phyloP scores from a whole-genome alignment of 2,329 filamentous ascomycete species.

The Keithomyces neogunnii region DNA sequence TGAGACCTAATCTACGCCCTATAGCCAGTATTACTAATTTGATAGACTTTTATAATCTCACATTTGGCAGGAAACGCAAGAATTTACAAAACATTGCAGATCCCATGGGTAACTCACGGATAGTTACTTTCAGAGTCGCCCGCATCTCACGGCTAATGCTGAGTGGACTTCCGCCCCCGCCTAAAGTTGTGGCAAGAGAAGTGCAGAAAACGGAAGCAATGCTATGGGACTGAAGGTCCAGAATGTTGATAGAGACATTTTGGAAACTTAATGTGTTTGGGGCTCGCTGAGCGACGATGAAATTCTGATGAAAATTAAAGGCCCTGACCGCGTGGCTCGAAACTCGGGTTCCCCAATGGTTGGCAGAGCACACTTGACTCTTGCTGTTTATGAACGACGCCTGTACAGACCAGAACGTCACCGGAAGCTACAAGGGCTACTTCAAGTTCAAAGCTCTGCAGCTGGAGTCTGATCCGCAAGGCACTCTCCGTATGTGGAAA shows the following conservation, averaged over 20 bases:
- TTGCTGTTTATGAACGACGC: constrained; percentile 27
- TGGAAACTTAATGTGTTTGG: no score
- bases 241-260: no score
- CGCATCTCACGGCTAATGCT: constrained; percentile 17
- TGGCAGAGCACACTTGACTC: neutral
- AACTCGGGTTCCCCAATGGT: constrained; percentile 14
- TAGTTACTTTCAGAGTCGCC: constrained; percentile 15
- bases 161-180: constrained; percentile 24
- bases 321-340: constrained; percentile 14
- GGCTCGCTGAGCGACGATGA: constrained; percentile 10
- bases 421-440: constrained; percentile 18
- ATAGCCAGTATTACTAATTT: no score
- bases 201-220: no score
- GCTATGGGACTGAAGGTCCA: no score
- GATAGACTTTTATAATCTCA: no score
- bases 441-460: constrained; percentile 22
- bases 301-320: constrained; percentile 11
- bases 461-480: constrained; percentile 19
- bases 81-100: neutral
- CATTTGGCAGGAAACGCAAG: no score
- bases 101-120: constrained; percentile 10
- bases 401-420: constrained; percentile 22
- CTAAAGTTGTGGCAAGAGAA: constrained; percentile 4
- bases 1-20: no score
- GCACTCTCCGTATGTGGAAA: no score